Conservation (phyloP, 495 filamentous ascomycete genomes). For the Xylaria venustula region DNA sequence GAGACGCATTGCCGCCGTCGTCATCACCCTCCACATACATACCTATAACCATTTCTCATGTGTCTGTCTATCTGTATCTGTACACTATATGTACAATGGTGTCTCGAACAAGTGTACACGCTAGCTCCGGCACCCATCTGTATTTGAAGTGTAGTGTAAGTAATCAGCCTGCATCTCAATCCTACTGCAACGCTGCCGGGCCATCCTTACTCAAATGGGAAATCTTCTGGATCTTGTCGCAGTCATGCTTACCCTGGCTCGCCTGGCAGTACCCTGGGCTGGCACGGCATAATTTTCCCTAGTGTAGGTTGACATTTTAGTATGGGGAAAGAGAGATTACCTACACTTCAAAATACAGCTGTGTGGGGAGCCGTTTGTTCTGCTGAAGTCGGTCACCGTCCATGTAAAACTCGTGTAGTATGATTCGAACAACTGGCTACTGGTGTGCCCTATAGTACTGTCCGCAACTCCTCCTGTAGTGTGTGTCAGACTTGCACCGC, state of each 20-base stretch:
- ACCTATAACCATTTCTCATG: no score
- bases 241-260: background rate
- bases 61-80: no score
- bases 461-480: no score
- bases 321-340: background rate
- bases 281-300: background rate
- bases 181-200: slow-evolving; percentile 5
- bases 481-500: background rate
- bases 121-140: background rate
- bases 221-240: slow-evolving; percentile 7
- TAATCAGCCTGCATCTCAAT: slow-evolving; percentile 4
- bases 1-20: no score
- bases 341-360: no score
- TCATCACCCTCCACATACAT: no score
- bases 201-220: slow-evolving; percentile 6
- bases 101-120: background rate
- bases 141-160: background rate
- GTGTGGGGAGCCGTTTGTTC: background rate
- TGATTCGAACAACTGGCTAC: no score
- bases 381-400: background rate
- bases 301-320: background rate
- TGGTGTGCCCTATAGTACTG: no score
- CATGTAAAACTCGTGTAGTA: background rate
- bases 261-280: background rate
- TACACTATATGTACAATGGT: no score